phyloP scores from a whole-genome alignment of 306 rosid species.

The Oemleria cerasiformis region DNA sequence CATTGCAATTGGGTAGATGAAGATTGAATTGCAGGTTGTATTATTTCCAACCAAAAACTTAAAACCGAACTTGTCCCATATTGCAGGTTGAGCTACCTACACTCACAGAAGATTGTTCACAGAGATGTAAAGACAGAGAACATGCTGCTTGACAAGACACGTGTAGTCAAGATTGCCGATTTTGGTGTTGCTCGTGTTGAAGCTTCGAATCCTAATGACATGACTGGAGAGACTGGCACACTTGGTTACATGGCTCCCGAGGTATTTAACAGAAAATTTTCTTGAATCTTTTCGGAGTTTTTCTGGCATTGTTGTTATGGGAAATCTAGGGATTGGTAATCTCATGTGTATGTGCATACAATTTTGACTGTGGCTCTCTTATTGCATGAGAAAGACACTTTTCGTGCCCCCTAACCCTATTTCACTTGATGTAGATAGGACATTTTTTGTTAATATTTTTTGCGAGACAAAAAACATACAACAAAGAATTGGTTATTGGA shows the following conservation, averaged over 20 bases:
- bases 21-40: not conserved
- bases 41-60: constrained; percentile 18
- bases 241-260: constrained; percentile 99
- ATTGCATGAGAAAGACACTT: not conserved
- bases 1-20: constrained; percentile 25
- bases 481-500: not conserved
- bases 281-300: not conserved
- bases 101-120: constrained; percentile 94
- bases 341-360: not conserved
- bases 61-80: constrained; percentile 20
- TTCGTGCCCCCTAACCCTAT: not conserved
- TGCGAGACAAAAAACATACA: not conserved
- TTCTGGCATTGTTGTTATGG: not conserved
- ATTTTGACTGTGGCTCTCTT: not conserved
- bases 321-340: not conserved
- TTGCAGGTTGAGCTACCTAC: constrained; percentile 87
- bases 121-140: constrained; percentile 98
- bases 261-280: constrained; percentile 37
- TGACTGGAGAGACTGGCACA: constrained; percentile 99
- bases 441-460: constrained; percentile 4
- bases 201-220: constrained; percentile 98
- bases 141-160: constrained; percentile 87
- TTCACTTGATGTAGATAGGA: not conserved
- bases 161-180: constrained; percentile 88
- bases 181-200: constrained; percentile 98